Conservation (phyloP, 164 flowering plant genomes). For the Liriodendron chinense region DNA sequence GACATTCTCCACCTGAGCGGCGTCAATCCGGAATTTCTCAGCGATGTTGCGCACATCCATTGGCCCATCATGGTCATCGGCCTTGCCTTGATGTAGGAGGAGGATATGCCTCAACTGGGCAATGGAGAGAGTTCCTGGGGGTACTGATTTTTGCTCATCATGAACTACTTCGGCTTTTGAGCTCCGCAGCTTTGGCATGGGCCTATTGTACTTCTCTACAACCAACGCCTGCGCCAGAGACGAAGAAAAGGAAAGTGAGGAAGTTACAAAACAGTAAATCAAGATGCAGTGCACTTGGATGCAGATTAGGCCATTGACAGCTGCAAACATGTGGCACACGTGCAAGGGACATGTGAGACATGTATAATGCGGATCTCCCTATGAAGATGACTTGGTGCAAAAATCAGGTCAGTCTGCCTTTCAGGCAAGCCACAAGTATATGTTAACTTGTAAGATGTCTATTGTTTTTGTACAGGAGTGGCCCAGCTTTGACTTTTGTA, state of each 20-base stretch:
- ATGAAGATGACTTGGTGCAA: too few relatives aligned
- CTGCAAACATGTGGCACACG: too few relatives aligned
- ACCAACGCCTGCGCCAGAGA: constrained; percentile 51
- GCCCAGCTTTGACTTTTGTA: too few relatives aligned
- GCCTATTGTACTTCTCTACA: constrained; percentile 60
- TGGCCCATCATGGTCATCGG: constrained; percentile 68
- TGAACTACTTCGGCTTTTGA: constrained; percentile 55
- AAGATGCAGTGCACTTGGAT: not conserved
- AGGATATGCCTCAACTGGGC: constrained; percentile 70
- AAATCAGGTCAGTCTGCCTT: too few relatives aligned
- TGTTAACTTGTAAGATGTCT: too few relatives aligned
- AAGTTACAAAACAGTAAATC: not conserved
- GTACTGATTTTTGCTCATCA: constrained; percentile 52
- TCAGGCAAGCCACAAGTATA: too few relatives aligned
- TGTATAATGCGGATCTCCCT: too few relatives aligned
- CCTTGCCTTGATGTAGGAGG: constrained; percentile 68
- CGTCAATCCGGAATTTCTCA: constrained; percentile 53
- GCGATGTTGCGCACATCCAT: constrained; percentile 69
- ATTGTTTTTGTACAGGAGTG: too few relatives aligned
- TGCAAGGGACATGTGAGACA: too few relatives aligned
- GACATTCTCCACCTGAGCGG: constrained; percentile 46
- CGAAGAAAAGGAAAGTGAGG: not conserved
- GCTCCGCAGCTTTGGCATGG: constrained; percentile 78
- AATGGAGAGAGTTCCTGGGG: constrained; percentile 71
- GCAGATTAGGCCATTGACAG: not conserved